These are phyloP conservation scores for Rhizopus microsporus DNA, from an alignment of 371 early-diverging fungal species.

Conservation along the genomic window DNA sequence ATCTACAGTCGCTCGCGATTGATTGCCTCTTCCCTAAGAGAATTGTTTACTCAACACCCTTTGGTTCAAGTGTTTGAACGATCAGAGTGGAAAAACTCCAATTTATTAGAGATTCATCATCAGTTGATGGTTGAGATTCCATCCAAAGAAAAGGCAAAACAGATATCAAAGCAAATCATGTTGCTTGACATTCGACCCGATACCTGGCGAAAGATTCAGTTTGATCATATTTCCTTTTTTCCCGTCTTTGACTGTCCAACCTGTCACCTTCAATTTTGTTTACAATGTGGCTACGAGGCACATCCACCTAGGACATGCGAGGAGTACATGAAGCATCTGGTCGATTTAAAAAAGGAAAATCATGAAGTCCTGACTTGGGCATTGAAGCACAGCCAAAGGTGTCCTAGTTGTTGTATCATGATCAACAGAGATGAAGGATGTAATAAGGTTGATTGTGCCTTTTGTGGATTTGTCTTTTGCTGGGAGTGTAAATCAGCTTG, in stretches of 20 bases:
- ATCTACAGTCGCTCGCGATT: not conserved
- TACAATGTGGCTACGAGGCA: constrained; percentile 59
- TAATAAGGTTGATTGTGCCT: constrained; percentile 71
- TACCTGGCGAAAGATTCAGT: constrained; percentile 69
- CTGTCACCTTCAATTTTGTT: constrained; percentile 49
- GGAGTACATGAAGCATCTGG: constrained; percentile 43
- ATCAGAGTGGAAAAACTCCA: constrained; percentile 34
- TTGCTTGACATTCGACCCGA: constrained; percentile 61
- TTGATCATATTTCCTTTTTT: constrained; percentile 61
- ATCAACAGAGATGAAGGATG: constrained; percentile 76
- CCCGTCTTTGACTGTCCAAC: constrained; percentile 47
- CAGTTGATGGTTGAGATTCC: constrained; percentile 12
- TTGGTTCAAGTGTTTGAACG: constrained; percentile 20
- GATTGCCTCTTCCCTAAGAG: not conserved
- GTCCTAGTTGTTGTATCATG: constrained; percentile 67
- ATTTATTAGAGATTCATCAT: constrained; percentile 29
- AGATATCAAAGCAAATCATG: constrained; percentile 47
- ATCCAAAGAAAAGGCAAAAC: not conserved
- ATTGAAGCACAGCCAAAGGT: constrained; percentile 47
- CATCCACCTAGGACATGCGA: constrained; percentile 55
- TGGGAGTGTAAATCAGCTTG: constrained; percentile 49
- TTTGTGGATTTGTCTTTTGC: constrained; percentile 69
- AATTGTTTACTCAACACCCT: constrained; percentile 3
- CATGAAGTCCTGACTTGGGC: constrained; percentile 55
- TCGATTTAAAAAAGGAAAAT: constrained; percentile 27